Evolutionary conservation across 176 grass and related monocot genomes (phyloP).

Genomic region (Triticum dicoccoides): DNA sequence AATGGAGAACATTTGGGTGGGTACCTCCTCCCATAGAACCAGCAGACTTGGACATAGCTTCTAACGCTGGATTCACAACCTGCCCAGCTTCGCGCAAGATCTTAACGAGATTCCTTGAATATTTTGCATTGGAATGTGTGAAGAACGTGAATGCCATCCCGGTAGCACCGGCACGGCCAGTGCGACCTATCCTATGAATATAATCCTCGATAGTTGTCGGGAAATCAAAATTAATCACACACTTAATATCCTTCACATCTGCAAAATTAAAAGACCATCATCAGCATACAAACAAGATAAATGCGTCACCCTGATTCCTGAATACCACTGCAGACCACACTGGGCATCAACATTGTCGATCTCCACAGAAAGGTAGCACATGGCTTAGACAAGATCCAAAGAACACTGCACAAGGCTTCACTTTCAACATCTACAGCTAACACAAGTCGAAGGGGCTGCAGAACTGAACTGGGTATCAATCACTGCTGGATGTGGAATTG

Average conservation of each 20-base stretch:
- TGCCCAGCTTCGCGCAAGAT: conserved; percentile 79
- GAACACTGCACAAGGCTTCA: conserved; percentile 23
- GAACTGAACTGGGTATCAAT: conserved; percentile 72
- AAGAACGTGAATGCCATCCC: conserved; percentile 92
- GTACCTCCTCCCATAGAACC: conserved; percentile 56
- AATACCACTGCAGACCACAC: conserved; percentile 35
- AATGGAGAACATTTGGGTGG: not conserved
- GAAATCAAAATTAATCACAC: conserved; percentile 98
- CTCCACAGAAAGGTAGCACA: conserved; percentile 44
- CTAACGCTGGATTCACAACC: conserved; percentile 73
- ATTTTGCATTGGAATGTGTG: conserved; percentile 67
- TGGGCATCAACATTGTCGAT: conserved; percentile 48
- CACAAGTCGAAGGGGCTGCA: conserved; percentile 73
- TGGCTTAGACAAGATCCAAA: conserved; percentile 46
- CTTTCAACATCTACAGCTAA: conserved; percentile 24
- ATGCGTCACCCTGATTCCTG: conserved; percentile 22
- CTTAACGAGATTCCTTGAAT: conserved; percentile 83
- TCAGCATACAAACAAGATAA: conserved; percentile 28
- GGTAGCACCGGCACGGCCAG: conserved; percentile 86
- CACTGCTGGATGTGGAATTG: conserved; percentile 60
- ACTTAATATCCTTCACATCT: conserved; percentile 99
- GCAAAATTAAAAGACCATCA: conserved; percentile 41
- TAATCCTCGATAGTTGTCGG: conserved; percentile 94
- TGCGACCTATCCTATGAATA: conserved; percentile 96
- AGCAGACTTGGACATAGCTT: conserved; percentile 56